Conservation (phyloP, 306 rosid species). For the Astragalus membranaceus region DNA sequence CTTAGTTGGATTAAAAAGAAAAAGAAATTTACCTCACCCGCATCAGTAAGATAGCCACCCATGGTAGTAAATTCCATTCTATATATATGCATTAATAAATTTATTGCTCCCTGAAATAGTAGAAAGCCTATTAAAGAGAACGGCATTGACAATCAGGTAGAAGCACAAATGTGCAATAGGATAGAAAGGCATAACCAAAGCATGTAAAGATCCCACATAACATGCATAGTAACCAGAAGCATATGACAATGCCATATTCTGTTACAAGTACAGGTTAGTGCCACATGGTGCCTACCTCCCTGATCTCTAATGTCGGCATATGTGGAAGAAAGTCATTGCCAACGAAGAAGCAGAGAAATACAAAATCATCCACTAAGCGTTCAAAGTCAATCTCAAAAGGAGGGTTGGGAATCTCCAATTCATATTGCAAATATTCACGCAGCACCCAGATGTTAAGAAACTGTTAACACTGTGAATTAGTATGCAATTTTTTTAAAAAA, state of each 20-base stretch:
- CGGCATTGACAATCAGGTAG: not conserved
- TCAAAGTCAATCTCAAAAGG: slow-evolving; percentile 70
- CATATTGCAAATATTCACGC: slow-evolving; percentile 78
- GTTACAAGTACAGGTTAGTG: slow-evolving; percentile 12
- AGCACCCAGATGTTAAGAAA: slow-evolving; percentile 73
- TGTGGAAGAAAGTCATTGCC: slow-evolving; percentile 87
- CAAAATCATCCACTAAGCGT: slow-evolving; percentile 73
- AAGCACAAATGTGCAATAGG: not conserved
- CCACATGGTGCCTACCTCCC: slow-evolving; percentile 52
- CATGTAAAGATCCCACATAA: not conserved
- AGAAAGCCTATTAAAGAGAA: slow-evolving; percentile 18
- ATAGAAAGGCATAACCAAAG: not conserved
- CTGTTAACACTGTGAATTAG: slow-evolving; percentile 33
- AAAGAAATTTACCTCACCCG: slow-evolving; percentile 74
- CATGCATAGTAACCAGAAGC: not conserved
- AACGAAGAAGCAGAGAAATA: slow-evolving; percentile 73
- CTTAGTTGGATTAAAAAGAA: slow-evolving; percentile 1
- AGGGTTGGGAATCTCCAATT: slow-evolving; percentile 63
- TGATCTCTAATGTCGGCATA: slow-evolving; percentile 93
- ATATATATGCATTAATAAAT: slow-evolving; percentile 86
- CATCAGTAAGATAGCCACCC: slow-evolving; percentile 97
- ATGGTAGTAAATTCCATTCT: slow-evolving; percentile 74
- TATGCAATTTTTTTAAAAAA: not conserved
- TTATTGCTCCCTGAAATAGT: slow-evolving; percentile 81
- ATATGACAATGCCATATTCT: not conserved